phyloP scores from a whole-genome alignment of 2,329 filamentous ascomycete species.

The Colletotrichum siamense region DNA sequence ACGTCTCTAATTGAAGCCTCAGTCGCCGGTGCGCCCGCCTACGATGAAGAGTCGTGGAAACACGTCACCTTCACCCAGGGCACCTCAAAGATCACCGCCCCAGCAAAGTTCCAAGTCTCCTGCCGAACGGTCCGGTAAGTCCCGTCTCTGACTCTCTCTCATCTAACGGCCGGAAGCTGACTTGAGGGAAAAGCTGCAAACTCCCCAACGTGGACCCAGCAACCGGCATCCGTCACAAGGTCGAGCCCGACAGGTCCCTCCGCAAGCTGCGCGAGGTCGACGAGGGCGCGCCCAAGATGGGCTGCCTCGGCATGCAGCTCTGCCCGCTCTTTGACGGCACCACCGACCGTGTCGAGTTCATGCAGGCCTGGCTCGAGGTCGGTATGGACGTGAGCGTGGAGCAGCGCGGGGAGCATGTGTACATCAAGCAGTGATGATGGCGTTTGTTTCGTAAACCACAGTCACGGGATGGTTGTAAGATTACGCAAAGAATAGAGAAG shows the following conservation, averaged over 20 bases:
- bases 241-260: constrained; percentile 64
- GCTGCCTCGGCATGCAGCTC: constrained; percentile 71
- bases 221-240: constrained; percentile 59
- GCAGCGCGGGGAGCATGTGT: constrained; percentile 50
- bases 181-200: constrained; percentile 56
- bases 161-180: background rate
- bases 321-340: constrained; percentile 56
- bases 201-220: constrained; percentile 73
- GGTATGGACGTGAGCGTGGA: constrained; percentile 61
- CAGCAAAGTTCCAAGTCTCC: constrained; percentile 56
- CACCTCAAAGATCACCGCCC: constrained; percentile 50
- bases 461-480: background rate
- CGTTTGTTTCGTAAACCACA: background rate
- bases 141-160: background rate
- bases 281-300: constrained; percentile 58
- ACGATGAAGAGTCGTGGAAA: constrained; percentile 76
- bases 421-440: constrained; percentile 37
- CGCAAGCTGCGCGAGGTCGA: constrained; percentile 66
- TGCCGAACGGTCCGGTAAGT: constrained; percentile 69
- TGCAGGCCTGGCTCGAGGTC: constrained; percentile 55
- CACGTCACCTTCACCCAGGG: constrained; percentile 58
- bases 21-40: constrained; percentile 68
- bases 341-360: constrained; percentile 19
- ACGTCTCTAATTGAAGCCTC: background rate
- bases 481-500: background rate